Percentiles rank a stretch among this genome's conserved stretches.
phyloP scores from a whole-genome alignment of 2,329 filamentous ascomycete genomes.

The Geosmithia putterillii region DNA sequence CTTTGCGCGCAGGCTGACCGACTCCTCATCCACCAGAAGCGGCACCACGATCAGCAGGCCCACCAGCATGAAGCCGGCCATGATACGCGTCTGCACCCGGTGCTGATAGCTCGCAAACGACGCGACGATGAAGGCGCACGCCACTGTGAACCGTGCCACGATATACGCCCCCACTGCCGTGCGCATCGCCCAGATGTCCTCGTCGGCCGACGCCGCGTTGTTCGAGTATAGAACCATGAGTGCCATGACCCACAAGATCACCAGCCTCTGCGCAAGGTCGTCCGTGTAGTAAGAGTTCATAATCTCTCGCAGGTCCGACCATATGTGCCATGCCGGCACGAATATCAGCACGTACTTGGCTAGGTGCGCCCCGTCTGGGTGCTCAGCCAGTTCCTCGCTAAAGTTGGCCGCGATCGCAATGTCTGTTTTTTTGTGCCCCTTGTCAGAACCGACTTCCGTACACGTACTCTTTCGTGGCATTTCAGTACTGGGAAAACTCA shows the following conservation, averaged over 20 bases:
- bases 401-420: constrained; percentile 38
- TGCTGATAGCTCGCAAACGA: constrained; percentile 35
- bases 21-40: constrained; percentile 22
- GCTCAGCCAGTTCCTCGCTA: constrained; percentile 31
- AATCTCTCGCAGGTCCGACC: constrained; percentile 34
- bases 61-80: constrained; percentile 26
- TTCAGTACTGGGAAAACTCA: constrained; percentile 6
- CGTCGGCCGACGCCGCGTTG: constrained; percentile 29
- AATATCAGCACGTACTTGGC: constrained; percentile 36
- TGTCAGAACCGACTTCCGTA: too few species aligned
- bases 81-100: constrained; percentile 28
- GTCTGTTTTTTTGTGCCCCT: too few species aligned
- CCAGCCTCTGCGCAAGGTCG: constrained; percentile 30
- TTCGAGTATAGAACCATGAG: constrained; percentile 34
- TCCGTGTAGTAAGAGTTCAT: constrained; percentile 42
- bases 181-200: constrained; percentile 29
- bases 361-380: constrained; percentile 27
- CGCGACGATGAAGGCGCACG: constrained; percentile 25
- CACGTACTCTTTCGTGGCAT: background rate
- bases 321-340: constrained; percentile 35
- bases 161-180: constrained; percentile 33
- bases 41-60: constrained; percentile 28
- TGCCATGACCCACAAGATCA: constrained; percentile 39
- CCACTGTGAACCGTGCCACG: constrained; percentile 26
- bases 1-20: constrained; percentile 25